These are phyloP conservation scores for Pythium biforme DNA, from an alignment of 352 stramenopile genomes.

Conservation along the genomic window DNA sequence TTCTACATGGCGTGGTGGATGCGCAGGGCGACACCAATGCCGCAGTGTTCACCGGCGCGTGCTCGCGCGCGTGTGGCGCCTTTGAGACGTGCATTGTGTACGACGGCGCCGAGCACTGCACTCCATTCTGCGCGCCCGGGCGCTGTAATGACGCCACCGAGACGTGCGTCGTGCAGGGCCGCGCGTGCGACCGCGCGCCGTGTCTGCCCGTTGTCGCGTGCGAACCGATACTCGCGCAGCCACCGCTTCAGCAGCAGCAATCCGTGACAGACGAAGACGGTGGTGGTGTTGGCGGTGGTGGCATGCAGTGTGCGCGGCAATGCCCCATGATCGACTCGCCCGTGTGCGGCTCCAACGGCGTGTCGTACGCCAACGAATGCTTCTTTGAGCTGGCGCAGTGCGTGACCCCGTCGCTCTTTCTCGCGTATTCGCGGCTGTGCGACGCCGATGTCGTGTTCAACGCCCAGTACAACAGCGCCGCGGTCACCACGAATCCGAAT, in stretches of 20 bases:
- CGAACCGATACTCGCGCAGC: conserved; percentile 25
- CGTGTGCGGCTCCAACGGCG: conserved; percentile 44
- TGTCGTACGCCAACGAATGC: conserved; percentile 53
- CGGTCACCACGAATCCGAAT: neutral
- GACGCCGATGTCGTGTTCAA: conserved; percentile 29
- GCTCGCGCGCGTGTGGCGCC: conserved; percentile 27
- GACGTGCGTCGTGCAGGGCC: conserved; percentile 40
- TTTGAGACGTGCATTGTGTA: conserved; percentile 53
- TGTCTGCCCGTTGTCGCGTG: conserved; percentile 51
- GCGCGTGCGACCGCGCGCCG: conserved; percentile 33
- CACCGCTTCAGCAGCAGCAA: neutral
- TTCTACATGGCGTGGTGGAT: neutral
- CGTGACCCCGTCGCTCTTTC: conserved; percentile 17
- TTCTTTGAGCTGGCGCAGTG: conserved; percentile 55
- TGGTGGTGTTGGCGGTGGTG: neutral
- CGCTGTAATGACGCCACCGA: conserved; percentile 38
- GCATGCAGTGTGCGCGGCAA: conserved; percentile 27
- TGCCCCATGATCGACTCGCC: conserved; percentile 41
- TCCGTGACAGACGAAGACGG: neutral
- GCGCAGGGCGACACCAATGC: neutral
- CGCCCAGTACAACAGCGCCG: conserved; percentile 29
- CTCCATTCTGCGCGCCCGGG: conserved; percentile 37
- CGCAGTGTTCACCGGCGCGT: neutral
- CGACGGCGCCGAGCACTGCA: conserved; percentile 42
- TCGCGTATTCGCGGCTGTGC: conserved; percentile 33